Evolutionary conservation across 768 basidiomycete species (phyloP).

Genomic region (Tulasnella sp.): DNA sequence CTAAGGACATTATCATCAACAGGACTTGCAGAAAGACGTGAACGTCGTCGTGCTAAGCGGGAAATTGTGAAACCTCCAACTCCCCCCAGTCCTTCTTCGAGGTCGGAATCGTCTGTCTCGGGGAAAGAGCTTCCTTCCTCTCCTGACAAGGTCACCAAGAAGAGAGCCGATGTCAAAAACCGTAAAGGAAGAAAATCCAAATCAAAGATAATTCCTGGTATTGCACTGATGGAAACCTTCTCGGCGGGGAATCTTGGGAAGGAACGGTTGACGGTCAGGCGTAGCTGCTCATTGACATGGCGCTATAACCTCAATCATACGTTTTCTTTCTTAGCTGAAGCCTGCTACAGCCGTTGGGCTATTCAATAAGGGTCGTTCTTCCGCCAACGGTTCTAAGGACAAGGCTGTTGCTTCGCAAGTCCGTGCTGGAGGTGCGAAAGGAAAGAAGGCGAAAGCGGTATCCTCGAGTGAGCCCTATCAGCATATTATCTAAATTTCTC

Average conservation of each 20-base stretch:
- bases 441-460: neutral
- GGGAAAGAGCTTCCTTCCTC: neutral
- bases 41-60: conserved; percentile 52
- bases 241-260: conserved; percentile 53
- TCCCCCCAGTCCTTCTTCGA: neutral
- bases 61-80: conserved; percentile 40
- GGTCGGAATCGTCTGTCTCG: neutral
- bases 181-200: conserved; percentile 26
- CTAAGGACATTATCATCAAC: neutral
- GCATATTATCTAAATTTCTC: too few relatives aligned
- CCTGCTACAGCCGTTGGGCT: conserved; percentile 45
- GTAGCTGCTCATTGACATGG: neutral
- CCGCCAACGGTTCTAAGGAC: conserved; percentile 30
- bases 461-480: neutral
- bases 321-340: conserved; percentile 34
- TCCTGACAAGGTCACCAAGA: neutral
- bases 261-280: conserved; percentile 52
- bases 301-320: conserved; percentile 8
- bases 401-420: neutral
- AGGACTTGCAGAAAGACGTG: conserved; percentile 61
- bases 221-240: conserved; percentile 64
- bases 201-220: conserved; percentile 35
- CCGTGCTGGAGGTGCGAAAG: neutral
- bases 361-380: conserved; percentile 60
- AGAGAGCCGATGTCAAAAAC: conserved; percentile 22